Percentiles rank a stretch among this genome's conserved stretches.
These are phyloP conservation scores for Eucalyptus marginata DNA, from an alignment of 345 rosid genomes.

Conservation along the genomic window DNA sequence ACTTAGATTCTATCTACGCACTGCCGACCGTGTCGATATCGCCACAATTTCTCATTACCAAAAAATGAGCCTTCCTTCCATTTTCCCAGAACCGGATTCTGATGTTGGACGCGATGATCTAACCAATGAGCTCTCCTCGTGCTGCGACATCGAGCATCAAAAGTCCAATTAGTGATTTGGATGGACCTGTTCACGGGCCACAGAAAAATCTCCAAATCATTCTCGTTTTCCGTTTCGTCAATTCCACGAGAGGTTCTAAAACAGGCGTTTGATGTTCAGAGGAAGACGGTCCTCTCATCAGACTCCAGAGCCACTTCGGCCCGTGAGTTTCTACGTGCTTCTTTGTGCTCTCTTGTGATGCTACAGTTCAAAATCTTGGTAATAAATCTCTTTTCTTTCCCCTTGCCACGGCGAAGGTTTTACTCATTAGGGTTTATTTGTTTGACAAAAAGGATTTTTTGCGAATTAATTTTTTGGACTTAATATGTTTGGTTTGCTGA, in stretches of 20 bases:
- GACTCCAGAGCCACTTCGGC: not conserved
- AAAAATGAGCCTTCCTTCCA: not conserved
- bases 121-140: not conserved
- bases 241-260: not conserved
- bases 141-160: not conserved
- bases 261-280: not conserved
- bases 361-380: not conserved
- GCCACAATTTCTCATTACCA: not conserved
- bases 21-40: not conserved
- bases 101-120: not conserved
- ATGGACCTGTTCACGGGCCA: not conserved
- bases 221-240: not conserved
- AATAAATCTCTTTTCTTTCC: not conserved
- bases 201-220: not conserved
- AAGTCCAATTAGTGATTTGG: not conserved
- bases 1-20: not conserved
- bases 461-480: not conserved
- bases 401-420: not conserved
- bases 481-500: not conserved
- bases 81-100: not conserved
- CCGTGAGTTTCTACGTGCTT: not conserved
- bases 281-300: not conserved
- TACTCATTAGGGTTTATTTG: not conserved
- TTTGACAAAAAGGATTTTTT: not conserved
- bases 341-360: not conserved